Percentiles rank a stretch among this genome's conserved stretches.
These are phyloP conservation scores for Pseudopediastrum boryanum DNA, from an alignment of 139 green algal genomes.

Conservation along the genomic window DNA sequence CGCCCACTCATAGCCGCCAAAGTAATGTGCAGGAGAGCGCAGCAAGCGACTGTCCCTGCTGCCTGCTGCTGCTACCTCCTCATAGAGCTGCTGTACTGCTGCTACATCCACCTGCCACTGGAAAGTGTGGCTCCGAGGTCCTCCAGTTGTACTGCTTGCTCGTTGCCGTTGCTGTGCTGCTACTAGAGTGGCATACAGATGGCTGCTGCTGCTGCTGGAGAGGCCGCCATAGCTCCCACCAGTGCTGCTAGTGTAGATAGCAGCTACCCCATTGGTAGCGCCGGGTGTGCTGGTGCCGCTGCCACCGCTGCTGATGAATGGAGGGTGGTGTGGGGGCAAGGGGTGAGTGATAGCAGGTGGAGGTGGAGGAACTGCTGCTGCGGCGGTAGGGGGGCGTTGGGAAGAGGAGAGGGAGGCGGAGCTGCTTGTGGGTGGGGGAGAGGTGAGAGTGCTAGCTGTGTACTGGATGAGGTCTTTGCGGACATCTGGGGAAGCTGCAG, in stretches of 20 bases:
- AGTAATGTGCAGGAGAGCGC: slow-evolving; percentile 19
- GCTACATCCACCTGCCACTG: slow-evolving; percentile 25
- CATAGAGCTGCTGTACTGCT: slow-evolving; percentile 18
- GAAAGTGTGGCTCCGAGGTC: neutral
- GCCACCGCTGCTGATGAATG: neutral
- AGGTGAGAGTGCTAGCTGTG: neutral
- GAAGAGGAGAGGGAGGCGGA: too few relatives aligned
- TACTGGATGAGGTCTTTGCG: slow-evolving; percentile 3
- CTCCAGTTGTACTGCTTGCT: neutral
- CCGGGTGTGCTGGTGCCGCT: neutral
- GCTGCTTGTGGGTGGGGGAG: too few relatives aligned
- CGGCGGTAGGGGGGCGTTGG: too few relatives aligned
- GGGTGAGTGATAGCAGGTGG: too few relatives aligned
- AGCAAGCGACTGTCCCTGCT: slow-evolving; percentile 24
- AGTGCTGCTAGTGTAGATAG: neutral
- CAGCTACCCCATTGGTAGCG: neutral
- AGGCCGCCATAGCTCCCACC: neutral
- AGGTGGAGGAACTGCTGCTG: too few relatives aligned
- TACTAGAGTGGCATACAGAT: neutral
- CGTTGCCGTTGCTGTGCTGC: slow-evolving; percentile 4
- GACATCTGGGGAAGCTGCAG: slow-evolving; percentile 5
- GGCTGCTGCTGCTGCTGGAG: slow-evolving; percentile 7
- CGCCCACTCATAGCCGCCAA: slow-evolving; percentile 32
- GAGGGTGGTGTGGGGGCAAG: too few relatives aligned
- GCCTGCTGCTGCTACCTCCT: slow-evolving; percentile 33